Evolutionary conservation across 805 yeast genomes (phyloP).

Genomic region (Yamadazyma phyllophila): DNA sequence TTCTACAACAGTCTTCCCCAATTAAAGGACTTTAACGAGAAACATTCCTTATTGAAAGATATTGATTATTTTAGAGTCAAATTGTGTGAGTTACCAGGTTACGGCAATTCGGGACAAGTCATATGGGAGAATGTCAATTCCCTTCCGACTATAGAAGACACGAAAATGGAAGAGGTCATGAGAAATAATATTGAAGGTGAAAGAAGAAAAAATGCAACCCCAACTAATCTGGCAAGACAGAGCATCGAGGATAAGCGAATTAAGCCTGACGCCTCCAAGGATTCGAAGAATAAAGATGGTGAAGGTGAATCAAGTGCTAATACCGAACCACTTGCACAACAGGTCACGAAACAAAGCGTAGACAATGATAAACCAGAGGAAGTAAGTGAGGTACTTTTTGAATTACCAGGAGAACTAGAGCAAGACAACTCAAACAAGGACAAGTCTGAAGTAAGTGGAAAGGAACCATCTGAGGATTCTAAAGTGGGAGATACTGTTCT

Average conservation of each 20-base stretch:
- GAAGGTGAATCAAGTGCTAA: too few species aligned
- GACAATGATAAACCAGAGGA: too few species aligned
- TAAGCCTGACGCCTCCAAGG: not conserved
- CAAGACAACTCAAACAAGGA: not conserved
- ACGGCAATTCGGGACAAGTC: conserved; percentile 59
- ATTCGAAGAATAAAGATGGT: too few species aligned
- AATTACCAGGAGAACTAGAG: not conserved
- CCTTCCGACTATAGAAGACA: conserved; percentile 49
- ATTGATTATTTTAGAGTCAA: conserved; percentile 64
- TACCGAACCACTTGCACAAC: too few species aligned
- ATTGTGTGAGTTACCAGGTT: conserved; percentile 55
- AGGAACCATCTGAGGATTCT: too few species aligned
- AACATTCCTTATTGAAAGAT: conserved; percentile 56
- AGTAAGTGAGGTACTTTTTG: too few species aligned
- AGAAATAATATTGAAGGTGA: conserved; percentile 33
- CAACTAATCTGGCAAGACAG: not conserved
- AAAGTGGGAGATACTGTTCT: too few species aligned
- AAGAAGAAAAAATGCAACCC: not conserved
- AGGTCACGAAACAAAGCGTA: too few species aligned
- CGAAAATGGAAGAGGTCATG: conserved; percentile 47
- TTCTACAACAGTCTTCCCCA: conserved; percentile 47
- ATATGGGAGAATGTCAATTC: conserved; percentile 60
- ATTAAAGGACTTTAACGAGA: conserved; percentile 50
- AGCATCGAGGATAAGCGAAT: not conserved
- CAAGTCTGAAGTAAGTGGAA: not conserved